Evolutionary conservation across 1,284 basidiomycete genomes (phyloP), one percentile per base, ranked within the genome.

Genomic region (Moesziomyces antarcticus): DNA sequence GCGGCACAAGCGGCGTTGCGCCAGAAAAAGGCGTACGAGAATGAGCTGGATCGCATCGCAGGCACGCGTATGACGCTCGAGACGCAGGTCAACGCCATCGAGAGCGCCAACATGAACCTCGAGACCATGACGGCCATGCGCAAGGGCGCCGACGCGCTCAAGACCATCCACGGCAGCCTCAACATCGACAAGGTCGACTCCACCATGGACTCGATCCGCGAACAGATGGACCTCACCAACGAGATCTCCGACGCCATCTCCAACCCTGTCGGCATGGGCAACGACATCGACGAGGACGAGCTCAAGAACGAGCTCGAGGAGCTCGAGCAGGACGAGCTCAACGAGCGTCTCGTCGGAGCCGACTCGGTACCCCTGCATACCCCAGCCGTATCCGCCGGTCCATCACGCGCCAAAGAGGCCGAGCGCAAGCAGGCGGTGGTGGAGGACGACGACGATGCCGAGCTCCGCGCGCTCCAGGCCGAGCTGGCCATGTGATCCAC

Each of bases 121-220:
- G 95, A 98, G 88, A 98, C 94, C 30, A 95, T 99, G 93, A 87
- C 89, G 27, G 95, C 93, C 27, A 98, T 99, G 94, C 95, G 94
- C 90, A 92, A 93, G 85, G 97, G 93, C 44, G 90, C 94, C 0
- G 91, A 92, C 72, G 97, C 93, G 18, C 88, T 99, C 84, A 92
- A 92, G 86, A 88, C 89, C 49, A 98, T 99, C 63, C 97, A 99
- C 82, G 91, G 91, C 57, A 91, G 90, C 81, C 88, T 98, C 62
- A 91, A 91, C 74, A 90, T 97, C 77, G 91, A 93, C 81, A 93
- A 92, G 85, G 96, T 99, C 63, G 97, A 98, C 83, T 86, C 89
- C 37, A 93, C 92, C 20, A 98, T 99, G 93, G 88, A 91, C 73
- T 88, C 88, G 61, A 93, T 99, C 78, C 89, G 91, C 60, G 95